Percentiles rank a stretch among this genome's conserved stretches.
Evolutionary conservation across 2,329 filamentous ascomycete genomes (phyloP).

Genomic region (Paracorniculantispora psalliotae): DNA sequence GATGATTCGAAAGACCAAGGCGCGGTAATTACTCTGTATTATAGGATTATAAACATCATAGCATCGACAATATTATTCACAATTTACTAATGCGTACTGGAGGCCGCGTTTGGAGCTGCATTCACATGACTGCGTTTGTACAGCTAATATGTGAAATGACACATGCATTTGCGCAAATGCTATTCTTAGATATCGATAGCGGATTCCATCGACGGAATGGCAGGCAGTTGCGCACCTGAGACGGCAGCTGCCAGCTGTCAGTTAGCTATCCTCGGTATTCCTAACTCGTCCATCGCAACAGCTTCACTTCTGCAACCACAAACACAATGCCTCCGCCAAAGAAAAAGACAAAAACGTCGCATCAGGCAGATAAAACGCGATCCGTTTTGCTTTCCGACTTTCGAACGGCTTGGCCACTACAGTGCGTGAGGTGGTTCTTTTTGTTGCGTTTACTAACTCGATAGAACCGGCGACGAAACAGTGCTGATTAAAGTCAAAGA

Average conservation of each 20-base stretch:
- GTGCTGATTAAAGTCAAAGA: conserved; percentile 26
- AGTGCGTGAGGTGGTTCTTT: conserved; percentile 21
- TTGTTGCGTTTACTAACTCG: neutral
- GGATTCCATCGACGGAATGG: neutral
- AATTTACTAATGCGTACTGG: neutral
- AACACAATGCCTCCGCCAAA: conserved; percentile 22
- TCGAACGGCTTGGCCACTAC: conserved; percentile 31
- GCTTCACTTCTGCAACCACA: conserved; percentile 9
- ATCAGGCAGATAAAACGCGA: conserved; percentile 16
- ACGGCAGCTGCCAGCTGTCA: conserved; percentile 9
- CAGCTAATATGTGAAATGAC: neutral
- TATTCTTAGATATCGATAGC: too few relatives aligned
- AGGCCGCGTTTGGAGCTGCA: neutral
- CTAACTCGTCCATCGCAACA: too few relatives aligned
- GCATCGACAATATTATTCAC: neutral
- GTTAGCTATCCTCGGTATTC: too few relatives aligned
- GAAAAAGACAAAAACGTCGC: conserved; percentile 21
- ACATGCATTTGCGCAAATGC: conserved; percentile 22
- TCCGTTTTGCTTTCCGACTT: conserved; percentile 26
- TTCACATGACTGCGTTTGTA: neutral
- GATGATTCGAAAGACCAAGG: conserved; percentile 61
- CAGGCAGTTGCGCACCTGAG: neutral
- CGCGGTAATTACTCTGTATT: conserved; percentile 11
- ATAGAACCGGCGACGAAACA: conserved; percentile 26
- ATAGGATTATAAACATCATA: neutral